Evolutionary conservation across 2,329 filamentous ascomycete genomes (phyloP).

Genomic region (Colletotrichum scovillei): DNA sequence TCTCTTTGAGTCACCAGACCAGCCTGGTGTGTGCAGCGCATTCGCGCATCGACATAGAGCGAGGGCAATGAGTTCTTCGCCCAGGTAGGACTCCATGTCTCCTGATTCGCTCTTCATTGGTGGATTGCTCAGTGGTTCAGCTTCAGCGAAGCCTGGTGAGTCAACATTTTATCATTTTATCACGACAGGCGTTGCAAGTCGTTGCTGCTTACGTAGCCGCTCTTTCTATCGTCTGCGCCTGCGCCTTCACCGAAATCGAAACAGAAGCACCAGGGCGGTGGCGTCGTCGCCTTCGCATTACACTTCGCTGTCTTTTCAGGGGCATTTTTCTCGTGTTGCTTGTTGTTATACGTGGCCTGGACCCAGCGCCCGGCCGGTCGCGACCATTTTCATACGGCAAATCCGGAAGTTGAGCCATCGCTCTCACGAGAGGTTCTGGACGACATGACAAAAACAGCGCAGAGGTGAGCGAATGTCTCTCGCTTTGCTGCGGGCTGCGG

Average conservation of each 20-base stretch:
- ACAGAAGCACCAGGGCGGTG: constrained; percentile 8
- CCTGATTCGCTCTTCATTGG: background rate
- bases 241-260: constrained; percentile 23
- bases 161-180: background rate
- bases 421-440: background rate
- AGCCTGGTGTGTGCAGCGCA: background rate
- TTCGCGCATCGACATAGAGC: background rate
- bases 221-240: background rate
- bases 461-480: background rate
- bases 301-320: background rate
- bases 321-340: background rate
- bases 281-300: background rate
- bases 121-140: background rate
- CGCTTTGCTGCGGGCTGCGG: background rate
- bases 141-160: constrained; percentile 1
- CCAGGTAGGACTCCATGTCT: constrained; percentile 1
- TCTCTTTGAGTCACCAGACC: background rate
- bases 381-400: background rate
- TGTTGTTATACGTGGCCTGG: background rate
- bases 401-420: background rate
- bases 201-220: background rate
- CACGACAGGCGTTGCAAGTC: background rate
- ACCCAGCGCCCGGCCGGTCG: background rate
- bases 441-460: background rate
- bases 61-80: background rate